Evolutionary conservation across 805 yeast species (phyloP), one percentile per base, ranked within the genome.

Genomic region (Saturnispora sekii): DNA sequence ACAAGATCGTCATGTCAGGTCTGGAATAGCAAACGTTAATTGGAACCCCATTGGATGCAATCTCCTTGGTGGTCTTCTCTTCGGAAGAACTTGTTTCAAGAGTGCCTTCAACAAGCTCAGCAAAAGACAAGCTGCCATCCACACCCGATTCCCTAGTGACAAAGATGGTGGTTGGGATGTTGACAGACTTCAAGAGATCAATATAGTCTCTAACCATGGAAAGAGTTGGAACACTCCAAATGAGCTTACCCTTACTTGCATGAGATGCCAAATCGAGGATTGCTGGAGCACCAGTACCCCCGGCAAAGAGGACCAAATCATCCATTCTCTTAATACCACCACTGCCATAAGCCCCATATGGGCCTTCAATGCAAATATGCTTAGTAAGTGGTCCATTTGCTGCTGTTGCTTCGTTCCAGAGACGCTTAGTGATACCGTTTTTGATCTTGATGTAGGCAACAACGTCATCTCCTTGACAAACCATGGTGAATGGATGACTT

Each of bases 231-330:
- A 80, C 63, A 8, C 74, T 67, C 94, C 94, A 85, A 26, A 73
- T 55, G 45, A 82, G 67, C 46, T 73, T 71, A 30, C 69, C 61
- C 5, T 44, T 47, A 16, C 58, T 57, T 68, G 53, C 44, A 8
- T 44, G 36, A 2, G 38, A 5, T 0, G 67, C 69, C 52, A 69
- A 72, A 14, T 69, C 66, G 42, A 63, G 61, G 16, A 71, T 62
- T 16, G 77, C 82, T 0, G 89, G 81, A 41, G 80, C 66, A 39
- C 89, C 93, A 40, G 74, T 72, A 15, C 93, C 90, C 33, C 86
- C 88, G 6, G 87, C 81, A 18, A 81, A 47, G 38, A 79, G 67
- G 5, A 79, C 61, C 5, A 75, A 69, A 41, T 70, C 68, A 38
- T 76, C 71, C 51, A 72, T 79, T 41, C 65, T 63, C 15, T 62